Evolutionary conservation across 108 stramenopile genomes (phyloP).

Genomic region (Thalassiosira profunda): DNA sequence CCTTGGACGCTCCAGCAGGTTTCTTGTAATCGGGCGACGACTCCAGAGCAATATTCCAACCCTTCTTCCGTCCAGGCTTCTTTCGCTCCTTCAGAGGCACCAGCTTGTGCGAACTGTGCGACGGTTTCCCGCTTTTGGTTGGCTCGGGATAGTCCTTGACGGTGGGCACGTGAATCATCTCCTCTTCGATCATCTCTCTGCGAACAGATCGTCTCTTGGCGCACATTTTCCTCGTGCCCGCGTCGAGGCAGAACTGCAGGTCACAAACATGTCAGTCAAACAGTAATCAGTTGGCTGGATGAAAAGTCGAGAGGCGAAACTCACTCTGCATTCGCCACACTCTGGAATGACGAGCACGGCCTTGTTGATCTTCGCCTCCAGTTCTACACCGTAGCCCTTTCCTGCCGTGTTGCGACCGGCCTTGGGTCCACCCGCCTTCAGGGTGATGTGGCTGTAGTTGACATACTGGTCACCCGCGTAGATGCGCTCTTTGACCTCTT

Average conservation of each 20-base stretch:
- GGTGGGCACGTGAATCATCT: constrained; percentile 46
- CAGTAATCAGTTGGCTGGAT: neutral
- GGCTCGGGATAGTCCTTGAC: constrained; percentile 13
- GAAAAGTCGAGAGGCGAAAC: neutral
- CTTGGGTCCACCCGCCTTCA: constrained; percentile 77
- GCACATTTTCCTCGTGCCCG: constrained; percentile 61
- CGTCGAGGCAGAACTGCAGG: constrained; percentile 58
- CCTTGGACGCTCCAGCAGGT: constrained; percentile 32
- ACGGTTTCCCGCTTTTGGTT: constrained; percentile 43
- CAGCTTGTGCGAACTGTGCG: constrained; percentile 51
- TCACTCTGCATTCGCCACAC: constrained; percentile 80
- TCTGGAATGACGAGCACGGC: constrained; percentile 73
- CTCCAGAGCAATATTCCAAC: constrained; percentile 42
- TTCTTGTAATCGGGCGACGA: constrained; percentile 16
- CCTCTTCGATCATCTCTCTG: constrained; percentile 63
- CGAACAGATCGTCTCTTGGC: constrained; percentile 64
- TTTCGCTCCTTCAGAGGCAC: constrained; percentile 47
- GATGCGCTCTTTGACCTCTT: constrained; percentile 73
- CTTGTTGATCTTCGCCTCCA: constrained; percentile 80
- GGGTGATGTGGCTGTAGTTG: constrained; percentile 84
- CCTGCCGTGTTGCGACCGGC: constrained; percentile 43
- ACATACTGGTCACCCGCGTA: constrained; percentile 86
- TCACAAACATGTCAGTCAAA: neutral
- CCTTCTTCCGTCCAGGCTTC: constrained; percentile 52
- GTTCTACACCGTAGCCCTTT: constrained; percentile 68